A percentile compares a stretch with the other conserved stretches of the same genome.
These are phyloP conservation scores for Trichothecium roseum DNA, from an alignment of 2,329 filamentous ascomycete genomes.

Conservation along the genomic window DNA sequence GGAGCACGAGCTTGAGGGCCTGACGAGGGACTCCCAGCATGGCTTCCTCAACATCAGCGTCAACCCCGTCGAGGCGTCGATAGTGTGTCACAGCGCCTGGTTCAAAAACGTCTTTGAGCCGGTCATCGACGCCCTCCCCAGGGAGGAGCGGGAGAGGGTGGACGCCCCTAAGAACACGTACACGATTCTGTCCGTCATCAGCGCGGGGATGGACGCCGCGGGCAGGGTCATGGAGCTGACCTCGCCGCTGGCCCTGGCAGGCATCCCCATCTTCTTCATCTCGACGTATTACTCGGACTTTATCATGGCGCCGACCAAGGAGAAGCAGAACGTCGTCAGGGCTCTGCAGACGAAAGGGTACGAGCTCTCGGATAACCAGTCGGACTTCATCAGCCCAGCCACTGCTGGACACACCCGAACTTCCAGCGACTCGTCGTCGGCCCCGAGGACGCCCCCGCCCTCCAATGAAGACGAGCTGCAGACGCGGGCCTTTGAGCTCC, in stretches of 20 bases:
- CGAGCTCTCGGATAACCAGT: slow-evolving; percentile 64
- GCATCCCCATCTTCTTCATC: slow-evolving; percentile 96
- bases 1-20: slow-evolving; percentile 31
- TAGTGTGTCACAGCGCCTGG: slow-evolving; percentile 74
- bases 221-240: slow-evolving; percentile 87
- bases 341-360: slow-evolving; percentile 74
- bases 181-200: slow-evolving; percentile 80
- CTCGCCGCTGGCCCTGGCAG: slow-evolving; percentile 79
- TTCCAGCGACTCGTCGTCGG: slow-evolving; percentile 24
- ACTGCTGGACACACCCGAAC: slow-evolving; percentile 17
- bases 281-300: slow-evolving; percentile 98
- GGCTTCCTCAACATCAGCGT: slow-evolving; percentile 89
- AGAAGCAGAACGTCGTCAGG: slow-evolving; percentile 62
- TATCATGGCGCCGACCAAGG: slow-evolving; percentile 75
- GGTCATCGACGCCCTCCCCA: slow-evolving; percentile 52
- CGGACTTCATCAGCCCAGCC: slow-evolving; percentile 51
- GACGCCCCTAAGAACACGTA: slow-evolving; percentile 76
- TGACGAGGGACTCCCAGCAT: slow-evolving; percentile 52
- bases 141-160: slow-evolving; percentile 40
- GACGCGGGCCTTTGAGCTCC: slow-evolving; percentile 68
- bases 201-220: slow-evolving; percentile 81
- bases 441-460: slow-evolving; percentile 64
- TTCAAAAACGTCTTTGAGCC: slow-evolving; percentile 68
- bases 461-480: slow-evolving; percentile 72
- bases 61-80: slow-evolving; percentile 83